Base-by-base conservation (phyloP, 1,284 basidiomycete species). In the Vanrija pseudolonga region DNA sequence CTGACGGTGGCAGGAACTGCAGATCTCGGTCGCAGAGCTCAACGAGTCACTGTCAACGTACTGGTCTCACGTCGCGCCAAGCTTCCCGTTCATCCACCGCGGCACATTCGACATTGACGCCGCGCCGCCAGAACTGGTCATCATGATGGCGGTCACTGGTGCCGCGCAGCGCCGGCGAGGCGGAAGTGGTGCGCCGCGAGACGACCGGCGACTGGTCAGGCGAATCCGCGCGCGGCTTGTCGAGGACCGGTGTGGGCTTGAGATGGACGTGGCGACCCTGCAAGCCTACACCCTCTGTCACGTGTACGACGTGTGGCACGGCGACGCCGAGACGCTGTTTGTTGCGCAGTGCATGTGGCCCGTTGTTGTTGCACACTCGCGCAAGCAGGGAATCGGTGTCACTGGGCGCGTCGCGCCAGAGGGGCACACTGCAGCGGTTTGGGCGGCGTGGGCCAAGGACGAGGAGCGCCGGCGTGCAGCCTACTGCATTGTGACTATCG, bases 331-430 rank as follows among this genome's bases (percentile, higher is more conserved):
- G 50, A 65, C 54, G 36, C 59, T 64, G 50, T 71, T 73, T 39
- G 59, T 66, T 22, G 69, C 71, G 19, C 71, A 73, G 51, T 69
- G 67, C 45, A 67, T 67, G 66, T 73, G 71, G 71, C 65, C 71
- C 2, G 61, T 69, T 12, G 68, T 71, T 61, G 65, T 68, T 1
- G 62, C 67, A 2, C 71, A 73, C 53, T 63, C 63, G 24, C 56
- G 71, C 39, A 71, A 69, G 52, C 69, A 71, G 50, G 71, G 71
- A 9, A 70, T 73, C 24, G 71, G 71, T 6, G 69, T 70, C 5
- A 23, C 45, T 18, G 50, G 50, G 12, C 41, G 14, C 3, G 43
- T 23, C 20, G 45, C 44, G 6, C 59, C 55, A 8, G 64, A 66
- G 19, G 53, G 42, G 4, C 57, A 57, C 26, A 55, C 61, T 14